Evolutionary conservation across 805 yeast genomes (phyloP).

Genomic region (Metschnikowia proteae): DNA sequence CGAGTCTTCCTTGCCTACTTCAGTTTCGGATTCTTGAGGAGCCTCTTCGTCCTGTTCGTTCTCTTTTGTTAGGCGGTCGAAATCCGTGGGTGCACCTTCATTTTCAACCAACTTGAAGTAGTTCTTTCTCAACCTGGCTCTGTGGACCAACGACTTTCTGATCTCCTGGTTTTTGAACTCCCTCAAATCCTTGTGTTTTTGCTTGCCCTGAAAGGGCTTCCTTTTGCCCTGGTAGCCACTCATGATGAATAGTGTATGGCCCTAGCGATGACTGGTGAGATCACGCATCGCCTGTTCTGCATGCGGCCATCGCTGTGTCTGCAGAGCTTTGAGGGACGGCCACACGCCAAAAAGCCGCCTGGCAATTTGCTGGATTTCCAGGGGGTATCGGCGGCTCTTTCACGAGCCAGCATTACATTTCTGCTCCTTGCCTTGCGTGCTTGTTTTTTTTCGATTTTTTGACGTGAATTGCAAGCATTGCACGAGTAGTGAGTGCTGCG

Average conservation of each 20-base stretch:
- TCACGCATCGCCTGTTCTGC: conserved; percentile 3
- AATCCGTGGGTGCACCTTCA: conserved; percentile 51
- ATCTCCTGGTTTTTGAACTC: conserved; percentile 58
- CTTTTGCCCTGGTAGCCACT: conserved; percentile 13
- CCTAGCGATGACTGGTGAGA: too few species aligned
- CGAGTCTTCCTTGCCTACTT: conserved; percentile 13
- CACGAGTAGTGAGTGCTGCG: too few species aligned
- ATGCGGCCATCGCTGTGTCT: background rate
- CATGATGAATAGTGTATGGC: background rate
- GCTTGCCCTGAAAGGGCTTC: conserved; percentile 26
- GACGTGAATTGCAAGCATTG: too few species aligned
- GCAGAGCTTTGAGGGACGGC: background rate
- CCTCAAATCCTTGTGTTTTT: conserved; percentile 32
- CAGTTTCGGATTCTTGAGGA: background rate
- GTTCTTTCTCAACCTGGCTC: conserved; percentile 75
- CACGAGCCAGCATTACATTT: too few species aligned
- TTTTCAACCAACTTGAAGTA: conserved; percentile 75
- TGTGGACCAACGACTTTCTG: conserved; percentile 68
- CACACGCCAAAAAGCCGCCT: background rate
- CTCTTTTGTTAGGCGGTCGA: conserved; percentile 19
- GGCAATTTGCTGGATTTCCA: background rate
- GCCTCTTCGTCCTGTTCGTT: conserved; percentile 12
- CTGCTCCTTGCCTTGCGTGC: too few species aligned
- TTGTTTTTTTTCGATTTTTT: too few species aligned
- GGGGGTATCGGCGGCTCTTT: too few species aligned